Base-by-base conservation (phyloP, 352 stramenopile species). In the Hyaloperonospora arabidopsidis region DNA sequence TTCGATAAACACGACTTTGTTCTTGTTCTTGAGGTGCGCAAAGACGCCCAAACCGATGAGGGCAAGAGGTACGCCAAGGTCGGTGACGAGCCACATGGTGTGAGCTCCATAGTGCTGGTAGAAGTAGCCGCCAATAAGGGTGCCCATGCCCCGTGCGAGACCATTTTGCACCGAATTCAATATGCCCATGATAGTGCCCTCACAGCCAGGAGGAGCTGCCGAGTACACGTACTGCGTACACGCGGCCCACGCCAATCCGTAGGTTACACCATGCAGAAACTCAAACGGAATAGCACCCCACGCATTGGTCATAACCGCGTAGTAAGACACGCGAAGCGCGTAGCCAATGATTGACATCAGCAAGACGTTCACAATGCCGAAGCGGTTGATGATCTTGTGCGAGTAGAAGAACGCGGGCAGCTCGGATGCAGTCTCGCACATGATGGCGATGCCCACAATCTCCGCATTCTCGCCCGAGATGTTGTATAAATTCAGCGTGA, bases 401-500 rank as follows among this genome's bases (percentile, higher is more conserved):
- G 82, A 84, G 56, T 74, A 89, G 64, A 89, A 93, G 57, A 93
- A 93, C 1, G 79, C 82, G 12, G 82, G 82, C 5, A 93, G 59
- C 63, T 93, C 82, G 12, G 79, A 90, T 10, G 73, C 60, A 3
- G 82, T 93, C 66, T 93, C 78, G 52, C 79, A 87, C 71, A 84
- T 68, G 50, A 89, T 89, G 13, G 76, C 79, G 8, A 88, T 66
- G n/a, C 82, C 79, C 32, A 93, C 84, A 54, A 93, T 88, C 55
- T 85, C 65, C 32, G 79, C 67, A 44, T 87, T 85, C 23, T 73
- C 46, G 32, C 67, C 70, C 51, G 76, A 88, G 14, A 93, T 61
- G 49, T 90, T 89, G 68, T 87, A 90, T 19, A 93, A 59, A 46
- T 93, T 85, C 36, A 93, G 62, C 23, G 76, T 86, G 46, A 93